Conservation (phyloP, 345 rosid species). For the Physaria fendleri region DNA sequence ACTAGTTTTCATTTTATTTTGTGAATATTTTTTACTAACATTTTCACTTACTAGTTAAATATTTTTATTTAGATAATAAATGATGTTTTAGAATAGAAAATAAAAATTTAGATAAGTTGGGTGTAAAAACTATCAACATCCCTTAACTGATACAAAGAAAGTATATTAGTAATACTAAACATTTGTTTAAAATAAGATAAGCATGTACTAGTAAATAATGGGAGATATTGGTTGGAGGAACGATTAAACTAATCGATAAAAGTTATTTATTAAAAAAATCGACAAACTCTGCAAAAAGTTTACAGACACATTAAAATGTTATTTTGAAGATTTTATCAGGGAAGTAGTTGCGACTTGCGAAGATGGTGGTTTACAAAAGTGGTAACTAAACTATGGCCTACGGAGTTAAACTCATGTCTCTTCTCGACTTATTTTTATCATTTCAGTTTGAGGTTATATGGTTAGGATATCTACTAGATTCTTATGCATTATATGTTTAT, state of each 20-base stretch:
- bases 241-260: neutral
- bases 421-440: slow-evolving; percentile 1
- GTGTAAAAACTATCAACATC: too few relatives aligned
- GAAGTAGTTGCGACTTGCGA: slow-evolving; percentile 5
- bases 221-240: too few relatives aligned
- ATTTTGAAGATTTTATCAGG: neutral
- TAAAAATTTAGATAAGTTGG: too few relatives aligned
- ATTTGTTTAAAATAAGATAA: neutral
- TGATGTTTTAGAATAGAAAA: too few relatives aligned
- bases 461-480: neutral
- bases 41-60: too few relatives aligned
- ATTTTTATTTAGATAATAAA: too few relatives aligned
- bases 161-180: neutral
- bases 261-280: neutral
- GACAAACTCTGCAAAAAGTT: neutral
- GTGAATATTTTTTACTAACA: too few relatives aligned
- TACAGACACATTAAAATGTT: neutral
- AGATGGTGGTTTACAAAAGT: slow-evolving; percentile 11
- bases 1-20: too few relatives aligned
- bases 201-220: neutral
- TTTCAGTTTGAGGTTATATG: neutral
- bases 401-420: neutral
- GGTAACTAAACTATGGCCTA: neutral
- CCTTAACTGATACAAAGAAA: too few relatives aligned
- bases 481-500: neutral